Evolutionary conservation across 371 early-diverging fungal genomes (phyloP), one percentile per base, ranked within the genome.

Genomic region (Blastocladiella emersonii): DNA sequence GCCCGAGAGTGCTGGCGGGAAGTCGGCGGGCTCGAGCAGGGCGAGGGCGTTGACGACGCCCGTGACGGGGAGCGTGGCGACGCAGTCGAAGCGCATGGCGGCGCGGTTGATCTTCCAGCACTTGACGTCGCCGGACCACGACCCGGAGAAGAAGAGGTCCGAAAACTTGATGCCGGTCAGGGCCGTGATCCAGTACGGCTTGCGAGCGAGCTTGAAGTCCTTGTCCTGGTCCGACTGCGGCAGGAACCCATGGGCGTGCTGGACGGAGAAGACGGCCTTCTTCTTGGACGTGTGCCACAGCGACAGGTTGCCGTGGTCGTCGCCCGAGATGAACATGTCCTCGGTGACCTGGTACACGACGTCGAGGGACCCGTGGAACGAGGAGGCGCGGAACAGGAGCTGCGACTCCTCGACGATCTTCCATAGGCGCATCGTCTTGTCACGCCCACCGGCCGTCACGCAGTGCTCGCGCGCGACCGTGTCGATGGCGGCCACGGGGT

Each of bases 401-500:
- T 96, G 97, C 17, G 88, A 82, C 68, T 93, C 93, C 56, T 98
- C 95, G 34, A 85, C 80, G 65, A 96, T 88, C 74, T 95, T 94
- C 96, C 96, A 98, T 65, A 93, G 64, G 59, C 98, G 79, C 35
- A 87, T 80, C 34, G 94, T 91, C 63, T 86, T 82, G 71, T 98
- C 98, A 53, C 98, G 84, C 13, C 87, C 80, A 35, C 98, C 98
- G 17, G 84, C 78, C n/a, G 95, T 87, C 25, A 98, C 79, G 68
- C 96, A 96, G 35, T 90, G 87, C 70, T 96, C 97, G 53, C 85
- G 76, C 30, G 77, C 75, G 68, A 95, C 76, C 60, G 90, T 79
- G 74, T 85, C 89, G 34, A 98, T 81, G 34, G 72, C 72, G 2
- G 83, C 78, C 66, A 94, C 85, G 39, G 77, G 74, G 73, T 96